phyloP scores from a whole-genome alignment of 164 flowering plant genomes.

The Chloranthus sessilifolius region DNA sequence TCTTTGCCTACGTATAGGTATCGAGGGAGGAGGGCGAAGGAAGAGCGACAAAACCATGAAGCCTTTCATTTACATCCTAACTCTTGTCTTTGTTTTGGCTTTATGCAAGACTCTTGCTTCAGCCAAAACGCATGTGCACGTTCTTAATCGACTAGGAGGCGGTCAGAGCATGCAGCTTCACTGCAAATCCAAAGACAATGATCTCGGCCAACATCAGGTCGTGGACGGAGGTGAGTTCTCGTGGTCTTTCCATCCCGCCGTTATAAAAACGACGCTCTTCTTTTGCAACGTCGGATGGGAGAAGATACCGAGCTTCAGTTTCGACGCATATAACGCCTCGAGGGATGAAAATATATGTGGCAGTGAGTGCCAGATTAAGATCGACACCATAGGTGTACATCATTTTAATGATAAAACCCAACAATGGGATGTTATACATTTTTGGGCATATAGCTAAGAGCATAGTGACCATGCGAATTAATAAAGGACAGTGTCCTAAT shows the following conservation, averaged over 20 bases:
- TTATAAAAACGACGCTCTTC: conserved; percentile 4
- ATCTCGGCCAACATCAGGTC: conserved; percentile 6
- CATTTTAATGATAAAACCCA: not conserved
- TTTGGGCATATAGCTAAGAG: too few relatives aligned
- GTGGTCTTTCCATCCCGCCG: not conserved
- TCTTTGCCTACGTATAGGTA: too few relatives aligned
- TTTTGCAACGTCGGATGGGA: conserved; percentile 2
- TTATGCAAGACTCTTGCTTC: too few relatives aligned
- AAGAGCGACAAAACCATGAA: too few relatives aligned
- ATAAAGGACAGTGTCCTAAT: too few relatives aligned
- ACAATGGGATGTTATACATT: conserved; percentile 4
- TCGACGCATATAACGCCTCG: not conserved
- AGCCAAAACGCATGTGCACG: not conserved
- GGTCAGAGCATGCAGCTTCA: conserved; percentile 3
- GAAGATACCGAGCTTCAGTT: not conserved
- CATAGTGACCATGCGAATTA: too few relatives aligned
- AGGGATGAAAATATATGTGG: not conserved
- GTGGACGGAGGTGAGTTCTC: not conserved
- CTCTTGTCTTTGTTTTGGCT: too few relatives aligned
- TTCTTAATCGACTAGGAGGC: not conserved
- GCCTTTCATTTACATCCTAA: too few relatives aligned
- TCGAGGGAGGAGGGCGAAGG: too few relatives aligned
- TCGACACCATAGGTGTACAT: not conserved
- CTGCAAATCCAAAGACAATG: conserved; percentile 8
- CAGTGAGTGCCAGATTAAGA: not conserved